These are phyloP conservation scores for Zygosaccharomyces sapae DNA, from an alignment of 1,139 yeast genomes.

Conservation along the genomic window DNA sequence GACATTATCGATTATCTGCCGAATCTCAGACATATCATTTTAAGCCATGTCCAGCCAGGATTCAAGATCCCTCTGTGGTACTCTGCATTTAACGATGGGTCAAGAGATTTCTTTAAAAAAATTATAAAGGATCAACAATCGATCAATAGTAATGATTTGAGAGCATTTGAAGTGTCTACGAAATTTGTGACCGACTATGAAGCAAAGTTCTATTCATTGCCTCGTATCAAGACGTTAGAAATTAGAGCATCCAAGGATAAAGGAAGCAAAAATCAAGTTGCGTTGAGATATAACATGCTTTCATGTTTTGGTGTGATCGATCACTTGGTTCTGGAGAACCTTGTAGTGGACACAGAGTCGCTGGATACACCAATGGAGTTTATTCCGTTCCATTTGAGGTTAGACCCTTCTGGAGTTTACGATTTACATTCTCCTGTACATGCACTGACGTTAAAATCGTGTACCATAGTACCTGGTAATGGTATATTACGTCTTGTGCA, in stretches of 20 bases:
- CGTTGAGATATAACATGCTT: constrained; percentile 40
- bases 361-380: constrained; percentile 38
- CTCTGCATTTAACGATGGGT: constrained; percentile 35
- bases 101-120: constrained; percentile 33
- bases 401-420: constrained; percentile 22
- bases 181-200: constrained; percentile 31
- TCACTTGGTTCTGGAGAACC: constrained; percentile 44
- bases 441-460: constrained; percentile 32
- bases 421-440: constrained; percentile 36
- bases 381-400: constrained; percentile 28
- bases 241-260: constrained; percentile 23
- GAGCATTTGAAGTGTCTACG: constrained; percentile 30
- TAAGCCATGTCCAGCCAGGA: constrained; percentile 49
- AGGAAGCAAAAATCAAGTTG: constrained; percentile 18
- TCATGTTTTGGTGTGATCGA: constrained; percentile 45
- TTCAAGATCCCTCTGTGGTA: constrained; percentile 47
- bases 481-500: constrained; percentile 35
- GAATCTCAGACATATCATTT: constrained; percentile 32
- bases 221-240: constrained; percentile 29
- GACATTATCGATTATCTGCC: constrained; percentile 40
- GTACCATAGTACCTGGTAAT: constrained; percentile 37
- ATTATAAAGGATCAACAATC: constrained; percentile 34
- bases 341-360: constrained; percentile 47
- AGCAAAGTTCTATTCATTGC: constrained; percentile 27
- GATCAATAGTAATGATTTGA: constrained; percentile 30